These are phyloP conservation scores for Mycena maculata DNA, from an alignment of 768 basidiomycete species.

Conservation along the genomic window DNA sequence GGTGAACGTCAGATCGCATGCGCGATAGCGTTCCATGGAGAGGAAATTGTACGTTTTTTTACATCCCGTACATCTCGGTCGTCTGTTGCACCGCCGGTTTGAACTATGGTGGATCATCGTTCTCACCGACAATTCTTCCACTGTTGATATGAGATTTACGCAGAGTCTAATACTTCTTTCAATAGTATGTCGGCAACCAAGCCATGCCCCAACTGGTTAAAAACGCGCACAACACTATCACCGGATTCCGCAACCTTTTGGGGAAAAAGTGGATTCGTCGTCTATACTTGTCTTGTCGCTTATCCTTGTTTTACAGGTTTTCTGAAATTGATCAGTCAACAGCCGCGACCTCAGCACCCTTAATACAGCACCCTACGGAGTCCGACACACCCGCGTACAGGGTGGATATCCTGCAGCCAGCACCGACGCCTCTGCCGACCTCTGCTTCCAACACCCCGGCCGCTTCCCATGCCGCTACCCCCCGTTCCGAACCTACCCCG, in stretches of 20 bases:
- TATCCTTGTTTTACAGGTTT: constrained; percentile 60
- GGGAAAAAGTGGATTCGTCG: constrained; percentile 79
- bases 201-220: constrained; percentile 95
- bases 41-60: constrained; percentile 80
- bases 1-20: constrained; percentile 98
- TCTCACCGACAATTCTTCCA: not conserved
- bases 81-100: not conserved
- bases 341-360: constrained; percentile 68
- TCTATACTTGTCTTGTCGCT: not conserved
- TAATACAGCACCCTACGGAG: constrained; percentile 80
- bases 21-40: constrained; percentile 90
- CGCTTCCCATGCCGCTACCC: constrained; percentile 75
- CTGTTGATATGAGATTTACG: not conserved
- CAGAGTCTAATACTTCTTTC: constrained; percentile 24
- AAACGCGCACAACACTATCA: constrained; percentile 93
- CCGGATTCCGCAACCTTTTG: constrained; percentile 92
- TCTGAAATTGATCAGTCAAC: constrained; percentile 74
- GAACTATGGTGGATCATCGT: not conserved
- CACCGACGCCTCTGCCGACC: constrained; percentile 73
- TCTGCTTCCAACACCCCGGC: constrained; percentile 71
- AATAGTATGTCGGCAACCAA: constrained; percentile 94
- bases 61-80: not conserved
- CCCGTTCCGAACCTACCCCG: constrained; percentile 76
- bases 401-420: constrained; percentile 82
- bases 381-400: constrained; percentile 85